Evolutionary conservation across 805 yeast species (phyloP).

Genomic region (Debaryomyces castellii): DNA sequence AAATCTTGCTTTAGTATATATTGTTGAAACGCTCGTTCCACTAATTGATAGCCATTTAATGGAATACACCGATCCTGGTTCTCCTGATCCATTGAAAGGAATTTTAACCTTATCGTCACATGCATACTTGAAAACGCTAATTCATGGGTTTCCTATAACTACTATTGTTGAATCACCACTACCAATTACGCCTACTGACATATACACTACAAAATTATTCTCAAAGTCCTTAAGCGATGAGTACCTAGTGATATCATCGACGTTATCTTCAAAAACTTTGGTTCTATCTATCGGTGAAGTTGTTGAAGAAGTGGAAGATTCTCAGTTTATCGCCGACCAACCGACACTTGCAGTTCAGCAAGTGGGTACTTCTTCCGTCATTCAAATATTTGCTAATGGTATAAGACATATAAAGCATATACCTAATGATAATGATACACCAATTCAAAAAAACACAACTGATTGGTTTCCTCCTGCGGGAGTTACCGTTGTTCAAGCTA

Average conservation of each 20-base stretch:
- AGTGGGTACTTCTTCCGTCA: constrained; percentile 59
- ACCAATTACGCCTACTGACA: constrained; percentile 58
- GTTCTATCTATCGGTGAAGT: constrained; percentile 78
- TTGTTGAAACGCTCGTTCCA: constrained; percentile 53
- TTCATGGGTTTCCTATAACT: constrained; percentile 58
- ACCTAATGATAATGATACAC: constrained; percentile 11
- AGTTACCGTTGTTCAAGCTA: constrained; percentile 55
- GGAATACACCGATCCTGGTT: constrained; percentile 8
- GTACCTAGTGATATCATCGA: constrained; percentile 60
- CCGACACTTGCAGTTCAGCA: constrained; percentile 69
- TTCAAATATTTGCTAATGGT: constrained; percentile 74
- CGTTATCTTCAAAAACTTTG: constrained; percentile 61
- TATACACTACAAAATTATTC: constrained; percentile 61
- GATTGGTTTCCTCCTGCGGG: constrained; percentile 89
- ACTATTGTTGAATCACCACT: constrained; percentile 74
- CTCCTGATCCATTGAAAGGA: constrained; percentile 17
- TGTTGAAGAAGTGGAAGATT: constrained; percentile 70
- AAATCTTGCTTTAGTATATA: constrained; percentile 60
- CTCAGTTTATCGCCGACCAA: constrained; percentile 56
- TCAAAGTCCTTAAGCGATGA: constrained; percentile 51
- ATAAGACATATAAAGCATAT: constrained; percentile 49
- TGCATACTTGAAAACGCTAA: constrained; percentile 47
- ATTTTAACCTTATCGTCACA: constrained; percentile 34
- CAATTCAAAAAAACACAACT: constrained; percentile 31
- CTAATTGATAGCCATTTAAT: constrained; percentile 28